phyloP scores from a whole-genome alignment of 2,329 filamentous ascomycete genomes.

The Helminthosporium solani region DNA sequence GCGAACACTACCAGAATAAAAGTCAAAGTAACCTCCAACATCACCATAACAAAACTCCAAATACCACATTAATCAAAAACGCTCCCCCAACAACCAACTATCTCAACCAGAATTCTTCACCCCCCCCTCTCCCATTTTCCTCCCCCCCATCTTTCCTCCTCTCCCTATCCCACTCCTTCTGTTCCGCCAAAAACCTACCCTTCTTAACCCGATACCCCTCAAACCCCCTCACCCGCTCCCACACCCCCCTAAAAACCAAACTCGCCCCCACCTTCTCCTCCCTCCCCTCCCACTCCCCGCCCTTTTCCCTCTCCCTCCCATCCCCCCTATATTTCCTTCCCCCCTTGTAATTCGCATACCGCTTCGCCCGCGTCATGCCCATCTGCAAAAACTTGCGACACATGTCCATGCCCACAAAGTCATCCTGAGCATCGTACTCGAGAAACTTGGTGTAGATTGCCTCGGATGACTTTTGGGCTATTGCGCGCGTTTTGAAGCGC shows the following conservation, averaged over 20 bases:
- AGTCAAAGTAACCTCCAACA: no score
- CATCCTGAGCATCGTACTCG: slow-evolving; percentile 51
- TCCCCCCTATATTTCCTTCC: slow-evolving; percentile 53
- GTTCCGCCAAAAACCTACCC: slow-evolving; percentile 50
- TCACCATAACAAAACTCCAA: no score
- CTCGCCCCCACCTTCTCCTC: slow-evolving; percentile 55
- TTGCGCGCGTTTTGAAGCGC: slow-evolving; percentile 57
- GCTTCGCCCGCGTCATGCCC: slow-evolving; percentile 62
- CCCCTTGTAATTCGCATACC: slow-evolving; percentile 59
- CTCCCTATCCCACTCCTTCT: slow-evolving; percentile 45
- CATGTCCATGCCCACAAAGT: slow-evolving; percentile 68
- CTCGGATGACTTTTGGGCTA: slow-evolving; percentile 54
- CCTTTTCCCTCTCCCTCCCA: slow-evolving; percentile 48
- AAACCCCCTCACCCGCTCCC: slow-evolving; percentile 50
- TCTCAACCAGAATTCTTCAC: no score
- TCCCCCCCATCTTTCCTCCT: background rate
- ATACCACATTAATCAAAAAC: no score
- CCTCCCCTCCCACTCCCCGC: slow-evolving; percentile 47
- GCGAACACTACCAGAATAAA: no score
- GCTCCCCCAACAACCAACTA: no score
- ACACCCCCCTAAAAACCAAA: slow-evolving; percentile 51
- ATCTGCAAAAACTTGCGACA: slow-evolving; percentile 65
- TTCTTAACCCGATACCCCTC: slow-evolving; percentile 50
- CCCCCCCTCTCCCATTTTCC: no score
- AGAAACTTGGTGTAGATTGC: slow-evolving; percentile 55